These are phyloP conservation scores for Batkoa obscura DNA, from an alignment of 371 early-diverging fungal species.

Conservation along the genomic window DNA sequence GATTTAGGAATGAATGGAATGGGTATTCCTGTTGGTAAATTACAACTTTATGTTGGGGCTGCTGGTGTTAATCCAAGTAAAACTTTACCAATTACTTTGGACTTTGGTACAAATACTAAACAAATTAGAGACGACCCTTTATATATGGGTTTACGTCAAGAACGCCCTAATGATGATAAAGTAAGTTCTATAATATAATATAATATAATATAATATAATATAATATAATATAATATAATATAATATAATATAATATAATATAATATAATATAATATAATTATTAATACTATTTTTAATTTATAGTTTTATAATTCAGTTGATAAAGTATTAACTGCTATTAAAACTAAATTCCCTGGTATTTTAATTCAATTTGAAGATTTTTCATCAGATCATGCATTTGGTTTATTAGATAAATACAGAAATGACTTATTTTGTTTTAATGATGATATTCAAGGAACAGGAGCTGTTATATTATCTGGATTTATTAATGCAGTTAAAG, in stretches of 20 bases:
- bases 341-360: constrained; percentile 46
- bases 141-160: constrained; percentile 60
- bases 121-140: constrained; percentile 52
- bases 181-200: constrained; percentile 8
- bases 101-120: constrained; percentile 76
- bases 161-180: constrained; percentile 42
- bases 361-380: constrained; percentile 84
- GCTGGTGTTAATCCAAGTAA: constrained; percentile 72
- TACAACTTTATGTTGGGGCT: constrained; percentile 73
- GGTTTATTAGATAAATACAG: constrained; percentile 45
- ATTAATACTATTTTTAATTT: too few relatives aligned
- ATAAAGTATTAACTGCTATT: constrained; percentile 54
- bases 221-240: too few relatives aligned
- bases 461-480: constrained; percentile 83
- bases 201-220: background rate
- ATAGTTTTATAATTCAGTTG: constrained; percentile 56
- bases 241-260: too few relatives aligned
- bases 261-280: too few relatives aligned
- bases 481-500: constrained; percentile 65
- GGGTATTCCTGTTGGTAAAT: constrained; percentile 83
- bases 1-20: constrained; percentile 82
- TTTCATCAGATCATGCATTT: constrained; percentile 73
- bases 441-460: constrained; percentile 71
- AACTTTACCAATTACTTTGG: constrained; percentile 74
- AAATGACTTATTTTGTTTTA: constrained; percentile 43